Evolutionary conservation across 306 rosid genomes (phyloP).

Genomic region (Corylus avellana): DNA sequence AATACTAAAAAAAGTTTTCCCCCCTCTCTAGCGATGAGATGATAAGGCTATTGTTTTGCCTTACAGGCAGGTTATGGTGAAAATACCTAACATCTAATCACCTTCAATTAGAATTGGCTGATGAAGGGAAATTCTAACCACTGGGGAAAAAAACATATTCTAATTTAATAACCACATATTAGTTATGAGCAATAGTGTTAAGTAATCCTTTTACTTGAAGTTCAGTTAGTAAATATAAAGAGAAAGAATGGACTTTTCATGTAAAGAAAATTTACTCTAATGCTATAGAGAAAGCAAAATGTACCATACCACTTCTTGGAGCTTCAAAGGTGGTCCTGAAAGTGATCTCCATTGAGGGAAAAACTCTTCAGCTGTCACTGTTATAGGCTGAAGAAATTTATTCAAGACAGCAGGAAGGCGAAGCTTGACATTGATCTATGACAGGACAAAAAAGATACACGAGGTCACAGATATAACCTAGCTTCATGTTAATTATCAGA

Average conservation of each 20-base stretch:
- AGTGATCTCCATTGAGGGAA: constrained; percentile 97
- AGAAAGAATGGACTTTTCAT: neutral
- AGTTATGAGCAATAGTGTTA: too few species aligned
- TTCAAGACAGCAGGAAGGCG: constrained; percentile 88
- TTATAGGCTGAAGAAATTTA: constrained; percentile 92
- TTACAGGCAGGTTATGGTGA: neutral
- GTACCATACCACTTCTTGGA: constrained; percentile 92
- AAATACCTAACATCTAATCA: neutral
- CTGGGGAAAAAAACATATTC: neutral
- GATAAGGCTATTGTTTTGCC: neutral
- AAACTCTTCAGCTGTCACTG: constrained; percentile 83
- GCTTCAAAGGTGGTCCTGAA: constrained; percentile 97
- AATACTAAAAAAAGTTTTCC: neutral
- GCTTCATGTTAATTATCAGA: constrained; percentile 15
- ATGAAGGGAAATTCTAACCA: neutral
- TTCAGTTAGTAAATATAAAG: too few species aligned
- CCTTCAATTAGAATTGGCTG: neutral
- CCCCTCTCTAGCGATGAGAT: constrained; percentile 4
- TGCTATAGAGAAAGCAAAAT: constrained; percentile 24
- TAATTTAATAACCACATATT: neutral
- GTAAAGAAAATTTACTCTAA: neutral
- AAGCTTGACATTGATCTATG: constrained; percentile 83
- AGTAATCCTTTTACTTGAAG: too few species aligned
- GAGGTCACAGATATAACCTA: constrained; percentile 18
- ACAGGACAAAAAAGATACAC: constrained; percentile 26